Evolutionary conservation across 805 yeast species (phyloP).

Genomic region (Jamesozyma spencerorum): DNA sequence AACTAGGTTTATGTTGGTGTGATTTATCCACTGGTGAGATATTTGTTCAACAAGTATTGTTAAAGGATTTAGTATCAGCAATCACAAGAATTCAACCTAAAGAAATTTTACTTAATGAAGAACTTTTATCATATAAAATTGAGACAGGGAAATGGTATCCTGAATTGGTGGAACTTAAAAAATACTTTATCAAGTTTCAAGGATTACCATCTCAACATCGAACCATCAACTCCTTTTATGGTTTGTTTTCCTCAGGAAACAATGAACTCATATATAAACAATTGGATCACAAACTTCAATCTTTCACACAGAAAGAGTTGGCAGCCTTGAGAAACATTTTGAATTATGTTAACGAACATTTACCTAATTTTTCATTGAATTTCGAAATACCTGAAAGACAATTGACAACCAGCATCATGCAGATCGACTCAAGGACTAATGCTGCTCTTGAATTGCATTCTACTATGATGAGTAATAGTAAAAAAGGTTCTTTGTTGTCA

Average conservation of each 20-base stretch:
- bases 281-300: constrained; percentile 20
- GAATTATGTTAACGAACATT: constrained; percentile 60
- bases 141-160: constrained; percentile 46
- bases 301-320: constrained; percentile 39
- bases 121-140: constrained; percentile 33
- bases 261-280: constrained; percentile 15
- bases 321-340: constrained; percentile 56
- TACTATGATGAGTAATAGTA: constrained; percentile 47
- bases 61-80: constrained; percentile 57
- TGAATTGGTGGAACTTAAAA: constrained; percentile 47
- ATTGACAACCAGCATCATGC: constrained; percentile 45
- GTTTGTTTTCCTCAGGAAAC: constrained; percentile 30
- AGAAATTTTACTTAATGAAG: constrained; percentile 58
- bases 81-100: constrained; percentile 71
- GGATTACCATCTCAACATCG: constrained; percentile 34
- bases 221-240: constrained; percentile 31
- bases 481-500: constrained; percentile 63
- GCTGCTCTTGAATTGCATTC: constrained; percentile 63
- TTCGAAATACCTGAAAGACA: constrained; percentile 61
- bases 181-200: constrained; percentile 50
- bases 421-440: constrained; percentile 72
- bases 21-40: constrained; percentile 81
- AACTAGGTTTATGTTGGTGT: constrained; percentile 76
- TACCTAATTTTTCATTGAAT: constrained; percentile 57
- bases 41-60: constrained; percentile 53